Evolutionary conservation across 2,329 filamentous ascomycete species (phyloP).

Genomic region (Diaporthe nobilis): DNA sequence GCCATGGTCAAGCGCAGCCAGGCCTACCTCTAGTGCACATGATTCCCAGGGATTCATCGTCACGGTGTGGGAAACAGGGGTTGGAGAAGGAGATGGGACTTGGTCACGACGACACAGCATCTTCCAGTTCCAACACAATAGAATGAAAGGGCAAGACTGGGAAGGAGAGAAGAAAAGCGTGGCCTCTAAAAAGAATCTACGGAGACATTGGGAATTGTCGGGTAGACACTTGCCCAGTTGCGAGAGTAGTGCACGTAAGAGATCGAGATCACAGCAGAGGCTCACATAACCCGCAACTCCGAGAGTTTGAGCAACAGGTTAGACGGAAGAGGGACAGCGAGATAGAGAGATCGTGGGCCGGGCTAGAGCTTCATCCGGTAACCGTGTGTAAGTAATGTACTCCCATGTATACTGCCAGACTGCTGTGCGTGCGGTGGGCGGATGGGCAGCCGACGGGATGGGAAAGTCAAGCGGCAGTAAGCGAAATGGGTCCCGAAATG

Average conservation of each 20-base stretch:
- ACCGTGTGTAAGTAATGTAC: neutral
- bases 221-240: conserved; percentile 20
- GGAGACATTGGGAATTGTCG: neutral
- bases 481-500: conserved; percentile 6
- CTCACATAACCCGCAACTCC: neutral
- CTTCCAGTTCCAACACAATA: neutral
- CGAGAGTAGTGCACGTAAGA: conserved; percentile 44
- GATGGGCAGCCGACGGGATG: conserved; percentile 28
- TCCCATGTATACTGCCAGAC: neutral
- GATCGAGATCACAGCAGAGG: conserved; percentile 38
- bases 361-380: conserved; percentile 9
- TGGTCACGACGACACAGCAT: conserved; percentile 1
- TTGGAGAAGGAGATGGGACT: neutral
- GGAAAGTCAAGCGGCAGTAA: conserved; percentile 22
- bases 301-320: conserved; percentile 1
- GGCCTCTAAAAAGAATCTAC: neutral
- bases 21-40: conserved; percentile 53
- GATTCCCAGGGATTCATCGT: conserved; percentile 54
- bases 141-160: no score
- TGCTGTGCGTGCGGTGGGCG: neutral
- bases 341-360: neutral
- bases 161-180: neutral
- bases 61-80: conserved; percentile 3
- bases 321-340: neutral
- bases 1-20: neutral